Evolutionary conservation across 2,329 filamentous ascomycete genomes (phyloP).

Genomic region (Pleomassaria siparia): DNA sequence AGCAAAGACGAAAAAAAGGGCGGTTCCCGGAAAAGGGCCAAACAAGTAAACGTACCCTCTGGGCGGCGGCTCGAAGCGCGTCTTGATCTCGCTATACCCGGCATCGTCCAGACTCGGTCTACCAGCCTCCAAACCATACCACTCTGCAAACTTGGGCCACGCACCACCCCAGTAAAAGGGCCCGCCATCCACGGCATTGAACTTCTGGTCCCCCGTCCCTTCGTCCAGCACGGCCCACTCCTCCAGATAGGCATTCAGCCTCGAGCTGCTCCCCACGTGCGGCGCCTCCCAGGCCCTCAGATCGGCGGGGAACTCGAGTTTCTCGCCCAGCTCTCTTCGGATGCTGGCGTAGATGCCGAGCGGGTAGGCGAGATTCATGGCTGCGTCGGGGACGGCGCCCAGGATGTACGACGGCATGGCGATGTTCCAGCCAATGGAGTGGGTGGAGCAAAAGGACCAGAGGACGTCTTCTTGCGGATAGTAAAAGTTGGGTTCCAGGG

Average conservation of each 20-base stretch:
- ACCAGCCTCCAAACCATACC: slow-evolving; percentile 47
- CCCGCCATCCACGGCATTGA: slow-evolving; percentile 53
- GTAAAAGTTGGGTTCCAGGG: slow-evolving; percentile 57
- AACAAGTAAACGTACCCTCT: slow-evolving; percentile 18
- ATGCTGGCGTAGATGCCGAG: slow-evolving; percentile 55
- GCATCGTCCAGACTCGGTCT: slow-evolving; percentile 24
- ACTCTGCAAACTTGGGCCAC: slow-evolving; percentile 50
- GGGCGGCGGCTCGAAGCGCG: slow-evolving; percentile 31
- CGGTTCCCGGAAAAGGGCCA: neutral
- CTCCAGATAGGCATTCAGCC: slow-evolving; percentile 54
- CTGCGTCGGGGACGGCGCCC: slow-evolving; percentile 52
- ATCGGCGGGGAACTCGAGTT: slow-evolving; percentile 50
- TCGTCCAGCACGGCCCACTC: slow-evolving; percentile 53
- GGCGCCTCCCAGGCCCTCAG: slow-evolving; percentile 48
- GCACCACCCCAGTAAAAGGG: slow-evolving; percentile 52
- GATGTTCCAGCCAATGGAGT: slow-evolving; percentile 49
- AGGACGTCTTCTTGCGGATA: slow-evolving; percentile 57
- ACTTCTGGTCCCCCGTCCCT: slow-evolving; percentile 47
- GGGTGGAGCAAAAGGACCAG: slow-evolving; percentile 44
- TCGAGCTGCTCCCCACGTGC: slow-evolving; percentile 47
- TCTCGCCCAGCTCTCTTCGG: slow-evolving; percentile 44
- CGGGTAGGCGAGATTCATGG: slow-evolving; percentile 54
- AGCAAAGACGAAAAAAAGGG: neutral
- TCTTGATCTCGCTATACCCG: slow-evolving; percentile 20
- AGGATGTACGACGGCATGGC: slow-evolving; percentile 53